Evolutionary conservation across 441 rosid species (phyloP).

Genomic region (Biscutella laevigata): DNA sequence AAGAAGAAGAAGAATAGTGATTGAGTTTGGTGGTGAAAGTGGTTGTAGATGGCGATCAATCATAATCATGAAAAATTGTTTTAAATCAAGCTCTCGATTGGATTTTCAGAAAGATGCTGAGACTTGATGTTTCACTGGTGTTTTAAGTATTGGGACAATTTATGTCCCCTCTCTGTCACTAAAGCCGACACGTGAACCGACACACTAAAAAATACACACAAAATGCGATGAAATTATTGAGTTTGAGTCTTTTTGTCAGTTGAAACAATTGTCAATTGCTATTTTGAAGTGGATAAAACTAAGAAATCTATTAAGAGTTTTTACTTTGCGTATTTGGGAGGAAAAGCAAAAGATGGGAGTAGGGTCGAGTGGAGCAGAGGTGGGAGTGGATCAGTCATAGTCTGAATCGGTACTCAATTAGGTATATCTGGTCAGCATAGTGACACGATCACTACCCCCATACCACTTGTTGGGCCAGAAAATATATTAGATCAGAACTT

Average conservation of each 20-base stretch:
- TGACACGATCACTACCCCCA: too few relatives aligned
- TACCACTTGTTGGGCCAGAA: too few relatives aligned
- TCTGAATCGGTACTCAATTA: too few relatives aligned
- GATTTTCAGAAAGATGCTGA: conserved; percentile 15
- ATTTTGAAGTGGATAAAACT: not conserved
- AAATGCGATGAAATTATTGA: conserved; percentile 1
- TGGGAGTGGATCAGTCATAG: too few relatives aligned
- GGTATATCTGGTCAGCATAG: too few relatives aligned
- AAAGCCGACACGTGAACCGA: conserved; percentile 25
- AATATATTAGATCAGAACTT: too few relatives aligned
- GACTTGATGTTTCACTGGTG: conserved; percentile 24
- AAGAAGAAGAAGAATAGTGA: conserved; percentile 33
- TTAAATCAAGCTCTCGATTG: not conserved
- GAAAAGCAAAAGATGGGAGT: too few relatives aligned
- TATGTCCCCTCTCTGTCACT: conserved; percentile 23
- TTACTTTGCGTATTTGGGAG: conserved; percentile 17
- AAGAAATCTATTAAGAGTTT: conserved; percentile 1
- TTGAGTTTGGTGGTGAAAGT: conserved; percentile 34
- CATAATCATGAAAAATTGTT: conserved; percentile 27
- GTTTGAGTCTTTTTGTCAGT: conserved; percentile 8
- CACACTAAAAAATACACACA: conserved; percentile 8
- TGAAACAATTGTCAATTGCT: conserved; percentile 15
- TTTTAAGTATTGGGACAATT: conserved; percentile 24
- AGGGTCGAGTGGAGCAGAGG: too few relatives aligned
- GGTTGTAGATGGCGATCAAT: conserved; percentile 41